Evolutionary conservation across 2,329 filamentous ascomycete genomes (phyloP), one percentile per base, ranked within the genome.

Genomic region (Phialophora expanda): DNA sequence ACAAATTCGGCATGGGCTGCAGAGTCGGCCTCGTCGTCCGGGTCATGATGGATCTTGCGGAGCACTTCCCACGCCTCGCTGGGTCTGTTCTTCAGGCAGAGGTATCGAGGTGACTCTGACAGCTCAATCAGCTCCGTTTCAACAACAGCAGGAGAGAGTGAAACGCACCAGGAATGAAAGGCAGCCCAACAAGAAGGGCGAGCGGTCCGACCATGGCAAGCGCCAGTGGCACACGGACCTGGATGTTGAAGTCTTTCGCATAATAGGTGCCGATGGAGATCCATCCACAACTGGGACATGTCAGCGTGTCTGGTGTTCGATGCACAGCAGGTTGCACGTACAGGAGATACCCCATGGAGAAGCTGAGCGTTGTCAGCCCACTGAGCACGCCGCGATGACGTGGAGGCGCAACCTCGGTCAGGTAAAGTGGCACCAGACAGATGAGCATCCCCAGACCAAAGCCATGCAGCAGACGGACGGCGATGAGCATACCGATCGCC

Each of bases 341-440:
- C 65, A 51, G 24, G 26, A 65, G 26, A 34, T 67, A 67, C 24
- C 65, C 65, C 51, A 67, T 54, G 5, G 57, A 57, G 46, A 64
- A 65, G 34, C 56, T 57, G 28, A 67, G 46, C 7, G 54, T 57
- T 11, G 65, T 65, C 34, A 64, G 54, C 7, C 65, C 65, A n/a
- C 62, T 56, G 8, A 67, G 57, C 24, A 78, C 75, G 22, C 80
- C 81, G 20, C 79, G 74, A 0, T 81, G 60, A 17, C 34, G 60
- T 14, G 61, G 61, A 14, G 62, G 62, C 14, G 62, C 56, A 4
- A 60, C 56, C 46, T 67, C 65, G 28, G 65, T 61, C 28, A 67
- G 28, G 44, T 67, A 67, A 4, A 67, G 53, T 5, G 65, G 65
- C 12, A 67, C 65, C 17, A 67, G 53, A 20, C 61, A 65, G 17